Percentiles rank a stretch among this genome's conserved stretches.
Evolutionary conservation across 2,329 filamentous ascomycete species (phyloP).

Genomic region (Periglandula ipomoeae): DNA sequence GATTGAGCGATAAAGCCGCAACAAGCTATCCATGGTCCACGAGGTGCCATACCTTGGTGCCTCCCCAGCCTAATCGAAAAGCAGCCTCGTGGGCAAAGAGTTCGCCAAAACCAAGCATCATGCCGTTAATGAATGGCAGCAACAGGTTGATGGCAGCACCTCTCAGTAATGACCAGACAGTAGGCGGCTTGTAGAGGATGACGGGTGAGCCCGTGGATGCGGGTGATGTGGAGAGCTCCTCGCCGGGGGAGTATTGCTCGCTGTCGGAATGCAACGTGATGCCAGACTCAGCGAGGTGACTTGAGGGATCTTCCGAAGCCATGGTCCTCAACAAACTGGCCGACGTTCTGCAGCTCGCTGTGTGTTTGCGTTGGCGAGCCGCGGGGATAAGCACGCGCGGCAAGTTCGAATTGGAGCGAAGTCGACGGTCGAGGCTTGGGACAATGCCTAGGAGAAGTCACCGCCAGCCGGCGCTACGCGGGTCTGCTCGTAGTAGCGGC

Average conservation of each 20-base stretch:
- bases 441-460: not conserved
- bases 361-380: not conserved
- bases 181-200: slow-evolving; percentile 83
- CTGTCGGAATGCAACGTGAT: slow-evolving; percentile 75
- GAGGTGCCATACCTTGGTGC: slow-evolving; percentile 62
- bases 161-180: slow-evolving; percentile 73
- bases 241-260: slow-evolving; percentile 66
- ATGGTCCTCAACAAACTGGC: slow-evolving; percentile 25
- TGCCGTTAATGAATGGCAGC: slow-evolving; percentile 89
- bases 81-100: slow-evolving; percentile 93
- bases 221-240: slow-evolving; percentile 52
- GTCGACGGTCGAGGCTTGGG: not conserved
- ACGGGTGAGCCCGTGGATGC: slow-evolving; percentile 58
- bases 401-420: not conserved
- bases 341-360: not conserved
- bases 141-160: slow-evolving; percentile 94
- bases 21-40: not conserved
- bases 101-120: slow-evolving; percentile 98
- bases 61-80: slow-evolving; percentile 85
- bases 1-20: not conserved
- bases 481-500: too few species aligned
- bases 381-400: not conserved
- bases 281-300: slow-evolving; percentile 60
- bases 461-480: not conserved
- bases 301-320: slow-evolving; percentile 40